Percentiles rank a stretch among this genome's conserved stretches.
These are phyloP conservation scores for Aulographum hederae DNA, from an alignment of 2,329 filamentous ascomycete genomes.

Conservation along the genomic window DNA sequence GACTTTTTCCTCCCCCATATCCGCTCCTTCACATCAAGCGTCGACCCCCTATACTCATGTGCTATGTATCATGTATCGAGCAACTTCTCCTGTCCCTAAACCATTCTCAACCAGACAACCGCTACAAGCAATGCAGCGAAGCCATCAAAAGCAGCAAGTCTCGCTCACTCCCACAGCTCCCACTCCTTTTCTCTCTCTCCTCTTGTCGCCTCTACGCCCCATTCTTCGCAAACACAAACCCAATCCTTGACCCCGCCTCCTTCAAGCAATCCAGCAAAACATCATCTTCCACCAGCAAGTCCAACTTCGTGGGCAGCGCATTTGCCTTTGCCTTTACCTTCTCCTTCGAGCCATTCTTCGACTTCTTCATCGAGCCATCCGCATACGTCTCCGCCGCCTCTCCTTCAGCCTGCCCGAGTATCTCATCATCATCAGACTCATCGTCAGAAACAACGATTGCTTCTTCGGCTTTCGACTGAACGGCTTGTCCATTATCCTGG, in stretches of 20 bases:
- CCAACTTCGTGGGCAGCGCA: conserved; percentile 36
- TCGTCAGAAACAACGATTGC: background rate
- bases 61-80: no score
- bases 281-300: conserved; percentile 32
- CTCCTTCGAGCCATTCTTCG: conserved; percentile 12
- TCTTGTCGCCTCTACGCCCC: background rate
- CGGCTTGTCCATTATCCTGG: background rate
- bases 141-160: no score
- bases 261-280: conserved; percentile 29
- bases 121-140: no score
- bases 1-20: no score
- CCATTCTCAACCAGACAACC: no score
- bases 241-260: conserved; percentile 24
- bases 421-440: background rate
- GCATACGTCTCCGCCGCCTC: no score
- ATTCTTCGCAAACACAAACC: conserved; percentile 31
- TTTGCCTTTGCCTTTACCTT: conserved; percentile 8
- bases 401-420: background rate
- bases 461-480: background rate
- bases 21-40: no score
- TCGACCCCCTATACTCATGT: no score
- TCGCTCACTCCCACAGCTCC: no score
- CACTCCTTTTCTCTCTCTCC: no score
- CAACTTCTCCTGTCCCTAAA: no score
- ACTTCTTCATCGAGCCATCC: no score